Conservation (phyloP, 2,329 filamentous ascomycete genomes). For the Talaromyces sp. region DNA sequence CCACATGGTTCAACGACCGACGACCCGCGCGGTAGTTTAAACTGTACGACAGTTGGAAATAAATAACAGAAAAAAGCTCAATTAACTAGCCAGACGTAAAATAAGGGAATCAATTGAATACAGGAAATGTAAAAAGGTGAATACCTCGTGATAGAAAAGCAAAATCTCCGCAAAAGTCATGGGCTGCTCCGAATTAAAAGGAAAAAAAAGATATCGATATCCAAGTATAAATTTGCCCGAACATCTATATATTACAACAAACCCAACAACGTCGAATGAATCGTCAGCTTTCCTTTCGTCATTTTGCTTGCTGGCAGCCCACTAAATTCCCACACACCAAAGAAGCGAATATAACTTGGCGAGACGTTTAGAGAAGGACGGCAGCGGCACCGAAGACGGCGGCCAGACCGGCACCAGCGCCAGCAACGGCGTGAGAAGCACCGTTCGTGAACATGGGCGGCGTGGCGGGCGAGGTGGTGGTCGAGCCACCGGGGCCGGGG, state of each 20-base stretch:
- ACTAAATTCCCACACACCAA: background rate
- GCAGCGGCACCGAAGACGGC: conserved; percentile 49
- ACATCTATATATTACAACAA: background rate
- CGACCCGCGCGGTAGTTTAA: conserved; percentile 21
- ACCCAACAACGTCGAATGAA: background rate
- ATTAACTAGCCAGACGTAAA: background rate
- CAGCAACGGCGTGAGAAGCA: conserved; percentile 43
- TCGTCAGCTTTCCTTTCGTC: background rate
- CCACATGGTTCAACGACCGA: background rate
- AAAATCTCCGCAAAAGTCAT: background rate
- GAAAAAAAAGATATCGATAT: background rate
- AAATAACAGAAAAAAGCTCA: background rate
- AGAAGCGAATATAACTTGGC: background rate
- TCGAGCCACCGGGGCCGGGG: conserved; percentile 14
- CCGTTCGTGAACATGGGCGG: conserved; percentile 43
- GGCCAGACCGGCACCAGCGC: conserved; percentile 47
- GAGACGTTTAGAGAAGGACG: conserved; percentile 36
- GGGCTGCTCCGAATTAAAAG: background rate
- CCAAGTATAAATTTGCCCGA: background rate
- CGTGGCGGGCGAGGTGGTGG: conserved; percentile 11
- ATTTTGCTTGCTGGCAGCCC: background rate
- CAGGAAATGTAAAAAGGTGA: background rate
- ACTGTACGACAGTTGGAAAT: conserved; percentile 26
- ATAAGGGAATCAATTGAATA: conserved; percentile 5
- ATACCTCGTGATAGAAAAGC: background rate